Base-by-base conservation (phyloP, 345 rosid species). In the Draba incana region DNA sequence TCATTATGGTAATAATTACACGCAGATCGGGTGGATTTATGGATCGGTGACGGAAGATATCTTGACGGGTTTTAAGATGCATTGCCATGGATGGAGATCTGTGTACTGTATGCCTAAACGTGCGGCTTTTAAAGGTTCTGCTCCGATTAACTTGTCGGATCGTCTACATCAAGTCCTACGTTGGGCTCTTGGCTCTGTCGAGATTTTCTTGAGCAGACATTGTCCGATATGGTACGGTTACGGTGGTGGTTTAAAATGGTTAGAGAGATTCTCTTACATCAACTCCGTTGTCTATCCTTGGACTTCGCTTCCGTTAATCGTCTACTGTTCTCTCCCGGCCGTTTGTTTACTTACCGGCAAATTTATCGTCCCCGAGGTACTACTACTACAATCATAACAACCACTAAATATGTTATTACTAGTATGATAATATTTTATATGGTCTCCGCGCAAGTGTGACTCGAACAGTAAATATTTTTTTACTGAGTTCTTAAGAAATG, bases 11-110 rank as follows among this genome's bases (percentile, higher is more conserved):
- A 16, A 47, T 16, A 9, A 1, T 25, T 16, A 44, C 35, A 5
- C 43, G 62, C 82, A 92, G 98, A 87, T 86, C 76, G 98, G 98
- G 50, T 92, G 98, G 98, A 92, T 92, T 60, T 92, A 92, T 69
- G 98, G 98, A 37, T 92, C 96, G 4, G 98, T 89, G 49, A 89
- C 98, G 4, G 97, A 89, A 80, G 98, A 89, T 84, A 89, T 90
- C 62, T 78, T 88, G 74, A 92, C 98, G 3, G 97, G 97, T 67
- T 92, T 92, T 84, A 92, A 90, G 85, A 89, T 89, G 98, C 97
- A 92, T 69, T 92, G 97, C 79, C 98, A 92, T 64, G 97, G 97
- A 44, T 92, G 98, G 98, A 81, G 97, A 47, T 92, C 98, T n/a
- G 98, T 92, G 11, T 92, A 92, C 78, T 92, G 98, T 83, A 86